Percentiles rank a stretch among this genome's conserved stretches.
Evolutionary conservation across 345 rosid species (phyloP).

Genomic region (Toxicodendron radicans): DNA sequence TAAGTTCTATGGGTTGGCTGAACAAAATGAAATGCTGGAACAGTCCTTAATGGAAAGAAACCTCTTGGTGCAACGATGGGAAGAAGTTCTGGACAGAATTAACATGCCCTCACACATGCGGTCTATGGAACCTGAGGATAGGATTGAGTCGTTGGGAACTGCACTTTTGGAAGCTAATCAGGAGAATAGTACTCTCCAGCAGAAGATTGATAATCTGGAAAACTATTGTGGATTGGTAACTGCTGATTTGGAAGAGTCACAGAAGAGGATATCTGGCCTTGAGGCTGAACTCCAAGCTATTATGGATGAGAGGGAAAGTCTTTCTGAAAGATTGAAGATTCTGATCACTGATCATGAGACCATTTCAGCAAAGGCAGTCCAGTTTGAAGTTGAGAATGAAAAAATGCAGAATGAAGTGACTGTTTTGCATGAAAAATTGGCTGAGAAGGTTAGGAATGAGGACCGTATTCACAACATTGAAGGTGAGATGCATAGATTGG

Average conservation of each 20-base stretch:
- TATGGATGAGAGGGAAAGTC: conserved; percentile 46
- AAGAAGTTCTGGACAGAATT: conserved; percentile 65
- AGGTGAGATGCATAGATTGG: conserved; percentile 54
- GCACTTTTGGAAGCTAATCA: conserved; percentile 62
- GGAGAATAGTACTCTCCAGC: conserved; percentile 62
- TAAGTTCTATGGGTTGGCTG: conserved; percentile 91
- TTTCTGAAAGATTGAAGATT: conserved; percentile 62
- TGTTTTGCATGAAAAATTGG: conserved; percentile 55
- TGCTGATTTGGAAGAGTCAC: conserved; percentile 69
- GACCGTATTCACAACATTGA: conserved; percentile 43
- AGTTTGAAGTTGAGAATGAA: conserved; percentile 61
- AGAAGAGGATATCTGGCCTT: conserved; percentile 46
- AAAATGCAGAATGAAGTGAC: conserved; percentile 48
- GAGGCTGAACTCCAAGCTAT: conserved; percentile 53
- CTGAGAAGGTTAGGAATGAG: conserved; percentile 48
- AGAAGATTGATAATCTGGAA: conserved; percentile 64
- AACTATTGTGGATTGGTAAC: conserved; percentile 50
- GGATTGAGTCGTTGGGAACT: conserved; percentile 82
- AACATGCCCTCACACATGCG: conserved; percentile 69
- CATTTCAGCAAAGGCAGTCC: conserved; percentile 39
- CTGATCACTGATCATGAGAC: conserved; percentile 46
- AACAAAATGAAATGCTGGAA: conserved; percentile 98
- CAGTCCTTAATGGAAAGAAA: conserved; percentile 93
- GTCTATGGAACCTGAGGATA: conserved; percentile 72
- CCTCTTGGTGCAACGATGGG: conserved; percentile 86